phyloP scores from a whole-genome alignment of 1,284 basidiomycete genomes.

The Pterula multifida region DNA sequence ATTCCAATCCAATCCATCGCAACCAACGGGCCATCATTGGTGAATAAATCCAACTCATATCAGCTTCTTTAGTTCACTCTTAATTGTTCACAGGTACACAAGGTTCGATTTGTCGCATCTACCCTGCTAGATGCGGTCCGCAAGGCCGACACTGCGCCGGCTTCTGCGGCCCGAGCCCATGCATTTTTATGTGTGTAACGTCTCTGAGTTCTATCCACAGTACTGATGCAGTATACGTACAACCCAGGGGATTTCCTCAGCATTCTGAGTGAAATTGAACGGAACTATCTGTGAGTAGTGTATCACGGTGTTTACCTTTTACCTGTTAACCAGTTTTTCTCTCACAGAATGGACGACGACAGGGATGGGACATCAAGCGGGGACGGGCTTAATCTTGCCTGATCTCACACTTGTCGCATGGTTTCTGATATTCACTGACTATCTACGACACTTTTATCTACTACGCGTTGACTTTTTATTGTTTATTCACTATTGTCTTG shows the following conservation, averaged over 20 bases:
- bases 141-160: slow-evolving; percentile 65
- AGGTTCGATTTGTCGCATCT: slow-evolving; percentile 83
- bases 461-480: background rate
- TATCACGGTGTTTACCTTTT: background rate
- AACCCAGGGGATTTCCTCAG: slow-evolving; percentile 76
- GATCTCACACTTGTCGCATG: no score
- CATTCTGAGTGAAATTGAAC: slow-evolving; percentile 79
- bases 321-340: slow-evolving; percentile 13
- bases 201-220: slow-evolving; percentile 9
- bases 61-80: background rate
- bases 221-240: slow-evolving; percentile 6
- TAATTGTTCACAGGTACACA: slow-evolving; percentile 44
- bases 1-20: slow-evolving; percentile 87
- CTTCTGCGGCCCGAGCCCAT: slow-evolving; percentile 65
- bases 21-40: slow-evolving; percentile 74
- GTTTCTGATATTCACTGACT: no score
- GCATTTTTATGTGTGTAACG: slow-evolving; percentile 61
- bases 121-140: slow-evolving; percentile 78
- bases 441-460: slow-evolving; percentile 3
- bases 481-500: background rate
- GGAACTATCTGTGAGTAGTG: slow-evolving; percentile 63
- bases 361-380: slow-evolving; percentile 48
- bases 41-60: slow-evolving; percentile 18
- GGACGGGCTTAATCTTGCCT: slow-evolving; percentile 23
- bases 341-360: slow-evolving; percentile 60